Percentiles rank a stretch among this genome's conserved stretches.
Evolutionary conservation across 352 stramenopile species (phyloP).

Genomic region (Phytopythium sindhum): DNA sequence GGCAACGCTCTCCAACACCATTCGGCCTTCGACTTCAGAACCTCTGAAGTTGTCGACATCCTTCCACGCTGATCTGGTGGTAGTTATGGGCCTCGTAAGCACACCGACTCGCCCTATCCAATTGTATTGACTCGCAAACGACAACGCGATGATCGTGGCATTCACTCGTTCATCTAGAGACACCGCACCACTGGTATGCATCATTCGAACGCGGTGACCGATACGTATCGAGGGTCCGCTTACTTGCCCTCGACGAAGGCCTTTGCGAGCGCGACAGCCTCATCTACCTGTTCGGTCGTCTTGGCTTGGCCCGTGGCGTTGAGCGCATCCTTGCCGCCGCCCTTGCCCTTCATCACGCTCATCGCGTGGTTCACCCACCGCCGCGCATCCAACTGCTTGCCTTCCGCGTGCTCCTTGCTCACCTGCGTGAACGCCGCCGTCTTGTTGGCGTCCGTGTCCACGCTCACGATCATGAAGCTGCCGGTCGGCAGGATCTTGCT

Average conservation of each 20-base stretch:
- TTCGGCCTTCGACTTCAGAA: too few species aligned
- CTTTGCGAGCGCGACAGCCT: constrained; percentile 68
- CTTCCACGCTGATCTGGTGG: too few species aligned
- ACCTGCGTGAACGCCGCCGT: constrained; percentile 91
- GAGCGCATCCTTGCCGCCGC: constrained; percentile 89
- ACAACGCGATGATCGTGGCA: not conserved
- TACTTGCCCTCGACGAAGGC: constrained; percentile 41
- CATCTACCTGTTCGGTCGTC: constrained; percentile 63
- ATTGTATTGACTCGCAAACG: not conserved
- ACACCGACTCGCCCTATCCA: too few species aligned
- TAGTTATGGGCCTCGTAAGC: too few species aligned
- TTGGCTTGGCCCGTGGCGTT: constrained; percentile 82
- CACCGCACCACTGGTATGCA: too few species aligned
- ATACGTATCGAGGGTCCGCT: not conserved
- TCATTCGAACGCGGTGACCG: too few species aligned
- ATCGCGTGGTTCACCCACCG: constrained; percentile 93
- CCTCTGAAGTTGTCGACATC: too few species aligned
- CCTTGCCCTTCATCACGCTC: constrained; percentile 91
- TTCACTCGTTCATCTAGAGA: not conserved
- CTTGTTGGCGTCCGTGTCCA: constrained; percentile 91
- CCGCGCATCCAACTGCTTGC: constrained; percentile 83
- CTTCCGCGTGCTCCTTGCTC: constrained; percentile 75
- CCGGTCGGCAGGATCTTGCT: constrained; percentile 68
- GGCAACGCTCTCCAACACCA: too few species aligned
- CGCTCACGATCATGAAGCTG: constrained; percentile 92